Percentiles rank a stretch among this genome's conserved stretches.
These are phyloP conservation scores for Biscogniauxia marginata DNA, from an alignment of 2,329 filamentous ascomycete genomes.

Conservation along the genomic window DNA sequence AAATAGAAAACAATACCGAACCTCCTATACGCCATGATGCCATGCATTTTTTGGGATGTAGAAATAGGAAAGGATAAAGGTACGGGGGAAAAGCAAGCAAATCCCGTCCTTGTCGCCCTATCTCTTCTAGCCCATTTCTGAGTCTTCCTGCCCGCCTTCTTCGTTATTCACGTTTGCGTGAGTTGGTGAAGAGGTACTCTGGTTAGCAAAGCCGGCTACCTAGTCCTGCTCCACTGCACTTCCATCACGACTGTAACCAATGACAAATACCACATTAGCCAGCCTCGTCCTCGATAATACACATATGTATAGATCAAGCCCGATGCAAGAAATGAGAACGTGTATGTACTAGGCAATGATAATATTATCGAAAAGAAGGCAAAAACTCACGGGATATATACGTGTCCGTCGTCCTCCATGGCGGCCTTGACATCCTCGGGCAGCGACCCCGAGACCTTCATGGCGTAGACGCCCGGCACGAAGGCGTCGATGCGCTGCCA, in stretches of 20 bases:
- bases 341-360: too few relatives aligned
- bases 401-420: constrained; percentile 63
- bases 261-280: constrained; percentile 3
- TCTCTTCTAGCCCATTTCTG: too few relatives aligned
- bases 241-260: constrained; percentile 16
- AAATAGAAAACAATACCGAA: background rate
- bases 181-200: too few relatives aligned
- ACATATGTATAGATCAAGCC: constrained; percentile 1
- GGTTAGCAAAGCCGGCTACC: background rate
- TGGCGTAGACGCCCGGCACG: constrained; percentile 85
- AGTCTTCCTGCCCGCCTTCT: too few relatives aligned
- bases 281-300: background rate
- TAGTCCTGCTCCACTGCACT: constrained; percentile 19
- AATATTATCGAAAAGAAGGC: too few relatives aligned
- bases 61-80: background rate
- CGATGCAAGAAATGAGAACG: too few relatives aligned
- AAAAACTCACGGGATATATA: constrained; percentile 61
- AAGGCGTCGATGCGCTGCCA: constrained; percentile 92
- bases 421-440: constrained; percentile 62
- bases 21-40: background rate
- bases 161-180: too few relatives aligned
- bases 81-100: background rate
- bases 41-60: background rate
- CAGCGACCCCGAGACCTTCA: constrained; percentile 84
- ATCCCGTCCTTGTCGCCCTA: too few relatives aligned